Evolutionary conservation across 129 eudicot species (phyloP), one percentile per base, ranked within the genome.

Genomic region (Ambrosia artemisiifolia): DNA sequence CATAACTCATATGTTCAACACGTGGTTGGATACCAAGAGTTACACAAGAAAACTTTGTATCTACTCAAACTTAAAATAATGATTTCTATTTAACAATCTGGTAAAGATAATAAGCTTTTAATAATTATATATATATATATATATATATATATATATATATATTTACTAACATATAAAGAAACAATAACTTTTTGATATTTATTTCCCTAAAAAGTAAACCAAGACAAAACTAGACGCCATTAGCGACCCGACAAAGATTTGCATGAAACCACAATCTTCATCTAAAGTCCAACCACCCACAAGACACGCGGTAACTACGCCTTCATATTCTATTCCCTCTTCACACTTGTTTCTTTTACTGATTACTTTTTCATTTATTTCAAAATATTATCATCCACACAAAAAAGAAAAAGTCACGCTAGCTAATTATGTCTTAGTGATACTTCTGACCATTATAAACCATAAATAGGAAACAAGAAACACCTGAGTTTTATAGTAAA

Each of bases 231-330:
- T 56, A 68, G 73, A 73, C 80, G 72, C 78, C 82, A 76, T 72
- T 65, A 67, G 75, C 75, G 65, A 73, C 75, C 65, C 84, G 88
- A 84, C 85, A 76, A 73, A 80, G 80, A 84, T 80, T 76, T 71
- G 67, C 72, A 78, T 71, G 71, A 70, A 74, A 70, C 79, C 74
- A 71, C 63, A 46, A 38, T 67, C 77, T 76, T 76, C 34, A 28
- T 68, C 8, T 47, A 70, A 75, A 75, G 69, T 75, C 30, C 55
- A 80, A 67, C 69, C 47, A 13, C 70, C 80, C 73, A 74, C 30
- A 42, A 75, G 17, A 75, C 71, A 68, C 60, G 66, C 68, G 18
- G 69, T 33, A 63, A 63, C 63, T 35, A 63, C 16, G 32, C 65
- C 49, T 50, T 75, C 64, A 56, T 42, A 74, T 51, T 63, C 9